phyloP scores from a whole-genome alignment of 148 eudicot species.

The Bassia scoparia region DNA sequence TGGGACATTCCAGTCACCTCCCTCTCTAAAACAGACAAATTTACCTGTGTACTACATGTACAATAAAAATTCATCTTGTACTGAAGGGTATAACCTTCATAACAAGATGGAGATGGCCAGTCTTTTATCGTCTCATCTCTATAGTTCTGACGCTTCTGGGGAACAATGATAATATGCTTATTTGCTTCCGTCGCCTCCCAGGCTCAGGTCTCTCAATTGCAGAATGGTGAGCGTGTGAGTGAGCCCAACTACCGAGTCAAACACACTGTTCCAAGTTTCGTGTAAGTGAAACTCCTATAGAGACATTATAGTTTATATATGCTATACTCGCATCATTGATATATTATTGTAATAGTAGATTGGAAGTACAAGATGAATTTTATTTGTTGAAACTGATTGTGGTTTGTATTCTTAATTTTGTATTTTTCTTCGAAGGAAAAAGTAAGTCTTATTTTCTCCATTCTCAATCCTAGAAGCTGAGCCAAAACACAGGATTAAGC shows the following conservation, averaged over 20 bases:
- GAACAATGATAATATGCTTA: slow-evolving; percentile 7
- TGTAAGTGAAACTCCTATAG: slow-evolving; percentile 47
- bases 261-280: slow-evolving; percentile 84
- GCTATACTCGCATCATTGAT: too few relatives aligned
- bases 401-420: too few relatives aligned
- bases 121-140: too few relatives aligned
- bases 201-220: slow-evolving; percentile 87
- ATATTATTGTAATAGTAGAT: not conserved
- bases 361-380: not conserved
- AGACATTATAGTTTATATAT: not conserved
- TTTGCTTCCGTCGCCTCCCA: slow-evolving; percentile 24
- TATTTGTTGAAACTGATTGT: not conserved
- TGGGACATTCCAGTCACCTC: too few relatives aligned
- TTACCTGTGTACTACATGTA: too few relatives aligned
- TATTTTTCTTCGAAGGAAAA: too few relatives aligned
- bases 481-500: not conserved
- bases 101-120: too few relatives aligned
- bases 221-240: slow-evolving; percentile 81
- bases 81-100: too few relatives aligned
- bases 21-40: too few relatives aligned
- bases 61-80: too few relatives aligned
- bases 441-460: too few relatives aligned
- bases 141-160: too few relatives aligned
- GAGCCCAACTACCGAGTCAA: slow-evolving; percentile 85
- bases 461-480: not conserved